Conservation (phyloP, 805 yeast genomes). For the Monosporozyma aerobia region DNA sequence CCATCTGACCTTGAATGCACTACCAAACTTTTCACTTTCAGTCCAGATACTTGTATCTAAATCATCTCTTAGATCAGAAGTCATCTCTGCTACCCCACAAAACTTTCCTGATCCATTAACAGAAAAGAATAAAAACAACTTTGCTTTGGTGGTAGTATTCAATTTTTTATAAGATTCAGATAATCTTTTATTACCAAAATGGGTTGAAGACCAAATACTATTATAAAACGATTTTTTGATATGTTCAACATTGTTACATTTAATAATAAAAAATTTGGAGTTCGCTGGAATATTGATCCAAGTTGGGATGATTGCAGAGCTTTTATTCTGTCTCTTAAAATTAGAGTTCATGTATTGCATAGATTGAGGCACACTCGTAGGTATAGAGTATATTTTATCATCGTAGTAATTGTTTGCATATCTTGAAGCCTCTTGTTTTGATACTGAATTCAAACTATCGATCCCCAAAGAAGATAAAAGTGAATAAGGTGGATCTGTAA, state of each 20-base stretch:
- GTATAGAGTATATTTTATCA: background rate
- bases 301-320: conserved; percentile 17
- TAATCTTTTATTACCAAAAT: conserved; percentile 45
- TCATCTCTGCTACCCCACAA: conserved; percentile 53
- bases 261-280: conserved; percentile 42
- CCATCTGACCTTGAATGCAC: conserved; percentile 49
- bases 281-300: conserved; percentile 26
- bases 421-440: background rate
- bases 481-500: background rate
- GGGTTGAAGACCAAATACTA: conserved; percentile 53
- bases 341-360: background rate
- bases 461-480: background rate
- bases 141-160: conserved; percentile 14
- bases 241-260: conserved; percentile 42
- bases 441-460: background rate
- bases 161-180: conserved; percentile 32
- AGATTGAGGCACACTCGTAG: background rate
- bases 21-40: conserved; percentile 37
- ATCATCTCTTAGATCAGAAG: conserved; percentile 20
- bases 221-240: conserved; percentile 41
- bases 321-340: background rate
- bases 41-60: conserved; percentile 37
- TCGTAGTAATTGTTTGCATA: background rate
- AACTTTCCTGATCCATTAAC: conserved; percentile 50
- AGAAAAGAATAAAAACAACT: conserved; percentile 45